These are phyloP conservation scores for Mycena chlorophos DNA, from an alignment of 768 basidiomycete species.

Conservation along the genomic window DNA sequence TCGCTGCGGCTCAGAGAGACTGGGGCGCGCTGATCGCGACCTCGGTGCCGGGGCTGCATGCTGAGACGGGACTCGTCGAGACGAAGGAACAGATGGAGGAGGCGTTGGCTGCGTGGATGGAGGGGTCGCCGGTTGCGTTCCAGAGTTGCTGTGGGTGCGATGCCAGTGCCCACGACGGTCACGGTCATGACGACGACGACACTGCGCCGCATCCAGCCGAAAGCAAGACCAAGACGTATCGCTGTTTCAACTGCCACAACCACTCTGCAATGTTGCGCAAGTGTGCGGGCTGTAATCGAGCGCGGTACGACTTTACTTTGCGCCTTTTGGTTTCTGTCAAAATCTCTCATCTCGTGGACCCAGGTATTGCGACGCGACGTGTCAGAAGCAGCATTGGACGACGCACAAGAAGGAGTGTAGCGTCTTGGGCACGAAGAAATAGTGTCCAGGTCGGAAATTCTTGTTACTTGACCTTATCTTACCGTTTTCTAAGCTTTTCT, in stretches of 20 bases:
- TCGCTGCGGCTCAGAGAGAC: not conserved
- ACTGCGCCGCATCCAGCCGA: not conserved
- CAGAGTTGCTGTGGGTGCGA: not conserved
- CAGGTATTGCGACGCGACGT: conserved; percentile 40
- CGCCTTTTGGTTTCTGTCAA: not conserved
- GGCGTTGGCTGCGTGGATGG: conserved; percentile 1
- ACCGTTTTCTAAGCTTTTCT: too few species aligned
- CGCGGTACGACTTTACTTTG: conserved; percentile 6
- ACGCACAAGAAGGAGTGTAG: conserved; percentile 32
- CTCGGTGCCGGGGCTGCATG: not conserved
- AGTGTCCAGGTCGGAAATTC: too few species aligned
- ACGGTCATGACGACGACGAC: not conserved
- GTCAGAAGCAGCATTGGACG: conserved; percentile 35
- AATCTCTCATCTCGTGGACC: not conserved
- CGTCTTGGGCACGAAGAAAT: too few species aligned
- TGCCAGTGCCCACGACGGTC: not conserved
- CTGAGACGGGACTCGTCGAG: not conserved
- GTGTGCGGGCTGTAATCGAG: conserved; percentile 40
- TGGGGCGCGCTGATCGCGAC: not conserved
- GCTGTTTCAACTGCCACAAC: conserved; percentile 46
- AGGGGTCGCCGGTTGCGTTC: not conserved
- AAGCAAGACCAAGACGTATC: conserved; percentile 36
- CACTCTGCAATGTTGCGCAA: conserved; percentile 45
- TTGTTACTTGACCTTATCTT: too few species aligned
- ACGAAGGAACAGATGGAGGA: not conserved